These are phyloP conservation scores for Zopfia rhizophila DNA, from an alignment of 2,329 filamentous ascomycete genomes.

Conservation along the genomic window DNA sequence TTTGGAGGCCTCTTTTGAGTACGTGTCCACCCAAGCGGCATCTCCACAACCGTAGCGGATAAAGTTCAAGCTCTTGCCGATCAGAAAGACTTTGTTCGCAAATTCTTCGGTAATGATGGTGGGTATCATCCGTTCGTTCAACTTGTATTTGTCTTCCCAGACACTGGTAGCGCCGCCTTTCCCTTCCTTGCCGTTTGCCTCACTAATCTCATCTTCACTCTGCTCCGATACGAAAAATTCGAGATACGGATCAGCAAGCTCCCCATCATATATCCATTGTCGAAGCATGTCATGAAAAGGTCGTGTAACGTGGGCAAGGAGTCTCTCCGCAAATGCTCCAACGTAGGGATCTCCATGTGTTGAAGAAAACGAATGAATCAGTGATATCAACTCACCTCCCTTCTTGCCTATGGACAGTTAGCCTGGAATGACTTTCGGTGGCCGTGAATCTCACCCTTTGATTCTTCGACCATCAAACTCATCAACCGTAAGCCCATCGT, in stretches of 20 bases:
- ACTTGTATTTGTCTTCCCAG: conserved; percentile 97
- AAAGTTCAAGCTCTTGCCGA: conserved; percentile 98
- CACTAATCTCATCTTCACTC: conserved; percentile 61
- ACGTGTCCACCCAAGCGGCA: conserved; percentile 92
- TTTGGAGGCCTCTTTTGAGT: conserved; percentile 92
- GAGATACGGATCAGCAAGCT: conserved; percentile 92
- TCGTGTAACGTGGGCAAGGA: conserved; percentile 85
- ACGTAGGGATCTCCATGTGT: conserved; percentile 97
- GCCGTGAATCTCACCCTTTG: conserved; percentile 67
- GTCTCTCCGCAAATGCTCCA: conserved; percentile 87
- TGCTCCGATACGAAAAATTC: conserved; percentile 97
- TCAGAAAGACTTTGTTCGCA: conserved; percentile 94
- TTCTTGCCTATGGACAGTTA: conserved; percentile 64
- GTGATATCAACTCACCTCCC: conserved; percentile 89
- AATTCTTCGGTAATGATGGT: conserved; percentile 94
- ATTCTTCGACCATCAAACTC: conserved; percentile 93
- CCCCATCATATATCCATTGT: conserved; percentile 98
- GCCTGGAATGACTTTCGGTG: background rate
- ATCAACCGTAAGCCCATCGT: conserved; percentile 95
- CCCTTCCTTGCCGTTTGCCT: conserved; percentile 52
- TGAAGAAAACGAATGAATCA: conserved; percentile 92
- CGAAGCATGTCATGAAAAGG: conserved; percentile 97
- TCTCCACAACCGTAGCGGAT: conserved; percentile 96
- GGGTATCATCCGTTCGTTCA: conserved; percentile 86
- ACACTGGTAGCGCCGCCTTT: conserved; percentile 80